Evolutionary conservation across 2,329 filamentous ascomycete genomes (phyloP).

Genomic region (Coniochaeta sp.): DNA sequence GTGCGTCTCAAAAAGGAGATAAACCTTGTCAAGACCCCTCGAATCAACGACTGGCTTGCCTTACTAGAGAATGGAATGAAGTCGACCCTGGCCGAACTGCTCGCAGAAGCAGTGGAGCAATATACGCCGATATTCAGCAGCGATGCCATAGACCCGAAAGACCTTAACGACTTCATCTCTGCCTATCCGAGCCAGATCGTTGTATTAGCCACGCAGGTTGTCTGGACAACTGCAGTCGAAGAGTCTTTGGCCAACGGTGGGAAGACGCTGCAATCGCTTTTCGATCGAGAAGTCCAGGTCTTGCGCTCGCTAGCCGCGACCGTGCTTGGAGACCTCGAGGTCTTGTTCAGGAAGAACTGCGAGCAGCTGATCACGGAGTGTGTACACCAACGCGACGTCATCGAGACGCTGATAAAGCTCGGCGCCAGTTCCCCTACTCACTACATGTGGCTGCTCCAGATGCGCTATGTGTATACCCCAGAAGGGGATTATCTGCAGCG

Average conservation of each 20-base stretch:
- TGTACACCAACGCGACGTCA: slow-evolving; percentile 91
- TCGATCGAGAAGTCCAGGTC: slow-evolving; percentile 76
- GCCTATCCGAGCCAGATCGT: slow-evolving; percentile 90
- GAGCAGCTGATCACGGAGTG: slow-evolving; percentile 98
- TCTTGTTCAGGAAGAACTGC: slow-evolving; percentile 89
- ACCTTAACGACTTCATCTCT: slow-evolving; percentile 73
- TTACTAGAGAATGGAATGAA: slow-evolving; percentile 93
- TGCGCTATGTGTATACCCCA: slow-evolving; percentile 86
- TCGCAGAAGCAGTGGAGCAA: slow-evolving; percentile 77
- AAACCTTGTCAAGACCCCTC: slow-evolving; percentile 84
- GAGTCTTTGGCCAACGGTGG: slow-evolving; percentile 64
- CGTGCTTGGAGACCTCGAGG: slow-evolving; percentile 81
- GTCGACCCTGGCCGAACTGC: slow-evolving; percentile 79
- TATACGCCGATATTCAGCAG: slow-evolving; percentile 74
- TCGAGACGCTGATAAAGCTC: slow-evolving; percentile 73
- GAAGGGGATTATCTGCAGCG: slow-evolving; percentile 78
- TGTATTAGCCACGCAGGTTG: slow-evolving; percentile 86
- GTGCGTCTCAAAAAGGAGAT: slow-evolving; percentile 86
- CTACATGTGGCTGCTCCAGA: slow-evolving; percentile 90
- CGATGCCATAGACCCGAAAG: slow-evolving; percentile 59
- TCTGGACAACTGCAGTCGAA: slow-evolving; percentile 87
- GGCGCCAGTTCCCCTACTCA: slow-evolving; percentile 71
- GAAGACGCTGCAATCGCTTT: slow-evolving; percentile 59
- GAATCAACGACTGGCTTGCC: slow-evolving; percentile 98
- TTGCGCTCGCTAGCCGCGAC: slow-evolving; percentile 80